Base-by-base conservation (phyloP, 352 stramenopile genomes). In the Phytopythium kandeliae region DNA sequence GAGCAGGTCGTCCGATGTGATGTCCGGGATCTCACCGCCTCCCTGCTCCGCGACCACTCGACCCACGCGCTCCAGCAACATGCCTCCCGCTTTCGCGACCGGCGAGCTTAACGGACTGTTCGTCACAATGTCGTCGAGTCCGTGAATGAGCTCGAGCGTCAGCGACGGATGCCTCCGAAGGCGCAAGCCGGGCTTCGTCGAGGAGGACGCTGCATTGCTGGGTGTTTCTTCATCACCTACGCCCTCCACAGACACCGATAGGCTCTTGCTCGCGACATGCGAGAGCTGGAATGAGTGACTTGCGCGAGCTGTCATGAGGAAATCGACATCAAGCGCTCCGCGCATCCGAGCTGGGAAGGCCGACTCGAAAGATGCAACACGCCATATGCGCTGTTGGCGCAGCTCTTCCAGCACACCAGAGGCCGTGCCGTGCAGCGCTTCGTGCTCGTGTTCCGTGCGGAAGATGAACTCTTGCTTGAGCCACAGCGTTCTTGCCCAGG, bases 21-120 rank as follows among this genome's bases (percentile, higher is more conserved):
- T 92, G 34, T 92, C 81, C 51, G 65, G 70, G 51, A 92, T 92
- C 50, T 92, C 81, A 19, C 81, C 81, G 13, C 79, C 79, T 33
- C 78, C 60, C 51, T 94, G 74, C 38, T 84, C 69, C 0, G 84
- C 84, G 2, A 94, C 69, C 1, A 89, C 69, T 19, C 79, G 72
- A 22, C 84, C 81, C 26, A 94, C 84, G 36, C 72, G 62, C 45
- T 89, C 69, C 3, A 94, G 58, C 17, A 92, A 51, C 35, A 67
- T 63, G 17, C 72, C 71, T 24, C 64, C 68, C 13, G 67, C 62
- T 17, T 50, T 49, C 37, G 56, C 51, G 4, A 51, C 63, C 1
- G 57, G 56, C 1, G 55, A 61, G 31, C 46, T 58, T 24, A 54
- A 30, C 9, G 61, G 46, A 22, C 57, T 64, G 24, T 63, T 57